These are phyloP conservation scores for Lepidium sativum DNA, from an alignment of 345 rosid genomes.

Conservation along the genomic window DNA sequence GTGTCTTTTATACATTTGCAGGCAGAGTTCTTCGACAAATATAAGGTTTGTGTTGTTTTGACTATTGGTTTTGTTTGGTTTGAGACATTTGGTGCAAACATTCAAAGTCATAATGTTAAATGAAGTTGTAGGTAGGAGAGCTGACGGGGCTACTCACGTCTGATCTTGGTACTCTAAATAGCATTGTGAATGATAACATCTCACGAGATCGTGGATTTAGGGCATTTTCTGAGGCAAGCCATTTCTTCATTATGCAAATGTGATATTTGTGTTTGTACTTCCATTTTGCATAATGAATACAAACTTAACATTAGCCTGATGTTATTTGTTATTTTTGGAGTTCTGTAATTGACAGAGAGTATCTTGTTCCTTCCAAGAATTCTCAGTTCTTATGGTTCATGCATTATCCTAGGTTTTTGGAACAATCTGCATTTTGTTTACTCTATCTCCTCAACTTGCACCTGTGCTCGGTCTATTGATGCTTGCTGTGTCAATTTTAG, in stretches of 20 bases:
- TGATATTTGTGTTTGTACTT: slow-evolving; percentile 38
- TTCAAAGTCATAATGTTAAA: neutral
- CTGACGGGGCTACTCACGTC: slow-evolving; percentile 73
- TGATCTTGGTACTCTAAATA: slow-evolving; percentile 83
- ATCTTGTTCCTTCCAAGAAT: neutral
- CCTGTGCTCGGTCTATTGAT: slow-evolving; percentile 73
- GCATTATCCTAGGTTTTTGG: slow-evolving; percentile 54
- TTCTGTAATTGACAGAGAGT: neutral
- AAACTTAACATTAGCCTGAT: neutral
- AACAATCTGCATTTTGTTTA: slow-evolving; percentile 67
- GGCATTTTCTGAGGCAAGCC: slow-evolving; percentile 97
- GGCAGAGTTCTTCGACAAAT: slow-evolving; percentile 85
- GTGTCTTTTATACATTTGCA: slow-evolving; percentile 22
- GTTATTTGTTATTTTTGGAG: neutral
- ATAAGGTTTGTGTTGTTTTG: slow-evolving; percentile 47
- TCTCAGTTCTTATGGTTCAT: neutral
- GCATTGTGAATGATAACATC: slow-evolving; percentile 74
- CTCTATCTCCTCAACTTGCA: slow-evolving; percentile 81
- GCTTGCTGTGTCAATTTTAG: slow-evolving; percentile 69
- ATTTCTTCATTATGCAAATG: slow-evolving; percentile 49
- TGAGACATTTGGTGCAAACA: neutral
- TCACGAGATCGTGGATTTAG: slow-evolving; percentile 97
- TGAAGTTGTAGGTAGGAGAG: slow-evolving; percentile 65
- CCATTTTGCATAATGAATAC: neutral
- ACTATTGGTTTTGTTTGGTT: neutral